A percentile compares a stretch with the other conserved stretches of the same genome.
These are phyloP conservation scores for Lactarius akahatsu DNA, from an alignment of 768 basidiomycete genomes.

Conservation along the genomic window DNA sequence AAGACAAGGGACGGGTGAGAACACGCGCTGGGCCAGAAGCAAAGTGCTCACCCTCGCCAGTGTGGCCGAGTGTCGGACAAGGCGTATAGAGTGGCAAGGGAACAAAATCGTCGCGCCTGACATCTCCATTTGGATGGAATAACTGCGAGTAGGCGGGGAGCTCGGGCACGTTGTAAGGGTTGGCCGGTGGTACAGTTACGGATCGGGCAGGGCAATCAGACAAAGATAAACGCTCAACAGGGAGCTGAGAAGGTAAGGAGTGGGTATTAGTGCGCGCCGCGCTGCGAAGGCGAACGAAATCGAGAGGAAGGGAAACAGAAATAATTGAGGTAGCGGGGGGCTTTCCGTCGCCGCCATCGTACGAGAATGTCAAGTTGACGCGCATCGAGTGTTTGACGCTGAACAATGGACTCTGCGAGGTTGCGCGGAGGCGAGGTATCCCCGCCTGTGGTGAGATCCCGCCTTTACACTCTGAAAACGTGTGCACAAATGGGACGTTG, in stretches of 20 bases:
- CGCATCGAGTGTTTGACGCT: constrained; percentile 32
- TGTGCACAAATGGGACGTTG: constrained; percentile 47
- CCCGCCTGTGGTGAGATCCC: constrained; percentile 17
- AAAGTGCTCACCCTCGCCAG: not conserved
- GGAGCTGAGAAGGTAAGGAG: constrained; percentile 28
- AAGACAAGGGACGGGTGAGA: not conserved
- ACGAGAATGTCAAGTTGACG: constrained; percentile 15
- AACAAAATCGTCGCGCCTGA: constrained; percentile 61
- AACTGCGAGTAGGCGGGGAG: constrained; percentile 80
- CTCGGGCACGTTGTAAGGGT: constrained; percentile 33
- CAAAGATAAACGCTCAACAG: constrained; percentile 24
- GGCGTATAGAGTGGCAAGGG: constrained; percentile 68
- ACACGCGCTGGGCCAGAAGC: not conserved
- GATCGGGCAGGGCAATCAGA: constrained; percentile 10
- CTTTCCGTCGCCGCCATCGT: constrained; percentile 12
- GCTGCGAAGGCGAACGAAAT: constrained; percentile 48
- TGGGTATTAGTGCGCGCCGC: constrained; percentile 25
- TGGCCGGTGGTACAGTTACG: constrained; percentile 11
- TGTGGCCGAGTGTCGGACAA: not conserved
- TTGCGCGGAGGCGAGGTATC: constrained; percentile 18
- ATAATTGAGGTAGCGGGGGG: constrained; percentile 32
- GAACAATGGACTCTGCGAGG: constrained; percentile 19
- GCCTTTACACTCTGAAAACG: constrained; percentile 25
- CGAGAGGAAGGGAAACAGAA: constrained; percentile 48
- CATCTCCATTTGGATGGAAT: constrained; percentile 71